Evolutionary conservation across 371 early-diverging fungal species (phyloP).

Genomic region (Smittium mucronatum): DNA sequence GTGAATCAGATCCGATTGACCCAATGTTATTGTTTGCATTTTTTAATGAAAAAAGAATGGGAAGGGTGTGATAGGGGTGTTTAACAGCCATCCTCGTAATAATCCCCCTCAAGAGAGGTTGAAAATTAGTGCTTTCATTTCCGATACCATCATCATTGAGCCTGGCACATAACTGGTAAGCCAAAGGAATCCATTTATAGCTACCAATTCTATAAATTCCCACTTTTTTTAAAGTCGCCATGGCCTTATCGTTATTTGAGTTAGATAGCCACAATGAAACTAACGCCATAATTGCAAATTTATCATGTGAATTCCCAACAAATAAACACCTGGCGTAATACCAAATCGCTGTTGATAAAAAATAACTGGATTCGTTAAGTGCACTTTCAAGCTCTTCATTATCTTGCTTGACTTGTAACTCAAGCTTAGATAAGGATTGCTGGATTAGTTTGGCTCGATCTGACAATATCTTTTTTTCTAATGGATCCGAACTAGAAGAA

Average conservation of each 20-base stretch:
- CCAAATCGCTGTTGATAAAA: constrained; percentile 29
- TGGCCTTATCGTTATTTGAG: constrained; percentile 16
- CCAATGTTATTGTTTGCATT: constrained; percentile 25
- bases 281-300: constrained; percentile 21
- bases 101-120: constrained; percentile 18
- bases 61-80: constrained; percentile 34
- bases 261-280: constrained; percentile 30
- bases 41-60: constrained; percentile 31
- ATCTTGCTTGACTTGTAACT: constrained; percentile 26
- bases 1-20: not conserved
- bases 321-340: constrained; percentile 23
- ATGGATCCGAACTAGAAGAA: not conserved
- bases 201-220: constrained; percentile 25
- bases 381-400: constrained; percentile 21
- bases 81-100: constrained; percentile 27
- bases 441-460: constrained; percentile 16
- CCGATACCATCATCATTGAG: constrained; percentile 11
- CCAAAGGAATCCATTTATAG: constrained; percentile 32
- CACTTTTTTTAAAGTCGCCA: constrained; percentile 14
- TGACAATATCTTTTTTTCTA: not conserved
- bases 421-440: constrained; percentile 17
- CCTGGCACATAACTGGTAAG: constrained; percentile 36
- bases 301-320: constrained; percentile 21
- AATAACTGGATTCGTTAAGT: constrained; percentile 17
- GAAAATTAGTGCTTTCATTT: constrained; percentile 19